A percentile compares a stretch with the other conserved stretches of the same genome.
Conservation (phyloP, 1,284 basidiomycete species). For the Rhodotorula sp. region DNA sequence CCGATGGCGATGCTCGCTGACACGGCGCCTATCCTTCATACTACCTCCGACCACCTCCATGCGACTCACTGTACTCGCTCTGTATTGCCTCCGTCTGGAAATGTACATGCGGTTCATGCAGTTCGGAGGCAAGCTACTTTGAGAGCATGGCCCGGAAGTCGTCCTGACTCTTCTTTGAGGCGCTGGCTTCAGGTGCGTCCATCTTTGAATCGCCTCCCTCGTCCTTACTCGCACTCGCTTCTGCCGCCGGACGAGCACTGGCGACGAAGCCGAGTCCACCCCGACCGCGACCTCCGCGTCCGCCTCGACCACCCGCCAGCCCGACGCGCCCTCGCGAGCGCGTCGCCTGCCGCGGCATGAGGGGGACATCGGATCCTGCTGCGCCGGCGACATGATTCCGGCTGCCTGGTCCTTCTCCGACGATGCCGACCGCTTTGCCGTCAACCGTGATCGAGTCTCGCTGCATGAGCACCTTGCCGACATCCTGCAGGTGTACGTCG, state of each 20-base stretch:
- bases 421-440: constrained; percentile 19
- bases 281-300: constrained; percentile 18
- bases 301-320: constrained; percentile 20
- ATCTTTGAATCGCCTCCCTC: neutral
- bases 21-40: no score
- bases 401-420: constrained; percentile 19
- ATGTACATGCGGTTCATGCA: no score
- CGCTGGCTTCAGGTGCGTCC: neutral
- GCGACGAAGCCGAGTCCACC: neutral
- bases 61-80: no score
- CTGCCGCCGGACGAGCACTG: neutral
- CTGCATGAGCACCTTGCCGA: constrained; percentile 68
- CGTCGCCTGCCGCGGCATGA: constrained; percentile 31
- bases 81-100: no score
- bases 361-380: constrained; percentile 1
- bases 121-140: constrained; percentile 11
- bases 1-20: no score
- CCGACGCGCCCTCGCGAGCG: constrained; percentile 31
- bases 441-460: constrained; percentile 26
- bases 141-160: constrained; percentile 35
- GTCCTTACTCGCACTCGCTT: neutral
- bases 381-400: neutral
- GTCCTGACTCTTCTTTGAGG: constrained; percentile 25
- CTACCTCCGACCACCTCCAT: no score
- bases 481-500: constrained; percentile 58